Conservation (phyloP, 2,329 filamentous ascomycete species). For the Harringtonia aguacate region DNA sequence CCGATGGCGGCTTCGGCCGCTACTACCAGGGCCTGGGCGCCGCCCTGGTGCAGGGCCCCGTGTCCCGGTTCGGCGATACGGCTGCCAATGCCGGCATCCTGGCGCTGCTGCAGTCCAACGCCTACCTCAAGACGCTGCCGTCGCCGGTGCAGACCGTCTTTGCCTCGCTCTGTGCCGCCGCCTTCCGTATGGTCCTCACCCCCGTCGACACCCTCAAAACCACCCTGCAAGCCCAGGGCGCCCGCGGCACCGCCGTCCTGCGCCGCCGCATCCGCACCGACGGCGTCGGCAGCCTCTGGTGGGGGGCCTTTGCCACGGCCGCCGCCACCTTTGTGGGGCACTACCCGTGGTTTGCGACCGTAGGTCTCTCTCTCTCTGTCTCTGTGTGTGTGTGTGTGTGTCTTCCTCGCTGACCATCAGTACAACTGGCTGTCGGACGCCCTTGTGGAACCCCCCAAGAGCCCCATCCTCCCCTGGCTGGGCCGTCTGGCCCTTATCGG, state of each 20-base stretch:
- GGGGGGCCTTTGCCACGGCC: slow-evolving; percentile 36
- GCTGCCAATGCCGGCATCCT: slow-evolving; percentile 39
- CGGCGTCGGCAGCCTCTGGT: slow-evolving; percentile 35
- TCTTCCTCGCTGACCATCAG: slow-evolving; percentile 12
- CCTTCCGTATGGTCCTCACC: slow-evolving; percentile 35
- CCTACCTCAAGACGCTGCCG: slow-evolving; percentile 30
- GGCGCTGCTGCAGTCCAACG: slow-evolving; percentile 33
- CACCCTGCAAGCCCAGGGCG: slow-evolving; percentile 35
- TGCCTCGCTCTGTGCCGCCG: slow-evolving; percentile 33
- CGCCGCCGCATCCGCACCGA: slow-evolving; percentile 32
- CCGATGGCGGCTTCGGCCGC: slow-evolving; percentile 27
- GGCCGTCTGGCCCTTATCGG: slow-evolving; percentile 31
- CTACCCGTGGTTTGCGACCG: slow-evolving; percentile 39
- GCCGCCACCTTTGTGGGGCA: slow-evolving; percentile 37
- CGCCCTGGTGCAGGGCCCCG: slow-evolving; percentile 34
- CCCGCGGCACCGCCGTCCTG: slow-evolving; percentile 28
- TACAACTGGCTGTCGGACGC: slow-evolving; percentile 31
- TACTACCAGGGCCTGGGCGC: slow-evolving; percentile 35
- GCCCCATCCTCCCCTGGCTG: slow-evolving; percentile 29
- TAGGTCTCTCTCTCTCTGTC: no score
- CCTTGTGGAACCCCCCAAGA: slow-evolving; percentile 28
- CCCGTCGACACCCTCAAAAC: slow-evolving; percentile 40
- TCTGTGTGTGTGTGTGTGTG: no score
- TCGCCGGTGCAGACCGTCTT: slow-evolving; percentile 33
- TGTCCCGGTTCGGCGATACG: slow-evolving; percentile 35